phyloP scores from a whole-genome alignment of 2,329 filamentous ascomycete species.

The Fusarium nanum region DNA sequence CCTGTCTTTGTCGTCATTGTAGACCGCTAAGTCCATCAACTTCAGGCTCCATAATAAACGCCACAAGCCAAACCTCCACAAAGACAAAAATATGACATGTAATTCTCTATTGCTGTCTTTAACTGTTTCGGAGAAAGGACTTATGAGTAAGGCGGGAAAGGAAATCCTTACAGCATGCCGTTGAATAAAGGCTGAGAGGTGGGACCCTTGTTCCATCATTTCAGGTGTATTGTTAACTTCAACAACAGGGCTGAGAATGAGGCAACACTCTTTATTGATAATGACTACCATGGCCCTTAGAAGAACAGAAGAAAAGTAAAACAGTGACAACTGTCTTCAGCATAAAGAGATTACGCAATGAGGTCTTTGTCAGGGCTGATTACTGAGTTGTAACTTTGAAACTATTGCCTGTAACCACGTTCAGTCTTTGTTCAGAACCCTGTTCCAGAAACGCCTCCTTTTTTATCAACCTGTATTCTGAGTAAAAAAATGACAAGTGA shows the following conservation, averaged over 20 bases:
- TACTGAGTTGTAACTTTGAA: not conserved
- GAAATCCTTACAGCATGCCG: fast-evolving
- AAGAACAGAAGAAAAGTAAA: too few relatives aligned
- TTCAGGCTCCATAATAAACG: not conserved
- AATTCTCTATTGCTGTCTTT: not conserved
- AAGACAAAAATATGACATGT: not conserved
- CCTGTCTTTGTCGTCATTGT: not conserved
- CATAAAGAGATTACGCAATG: too few relatives aligned
- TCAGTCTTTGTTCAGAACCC: not conserved
- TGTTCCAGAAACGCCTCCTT: not conserved
- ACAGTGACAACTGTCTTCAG: too few relatives aligned
- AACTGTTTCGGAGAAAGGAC: not conserved
- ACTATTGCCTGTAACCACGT: not conserved
- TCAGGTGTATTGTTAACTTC: not conserved
- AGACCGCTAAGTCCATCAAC: not conserved
- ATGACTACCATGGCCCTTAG: not conserved
- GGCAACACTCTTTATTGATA: not conserved
- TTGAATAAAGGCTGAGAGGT: not conserved
- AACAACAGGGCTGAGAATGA: not conserved
- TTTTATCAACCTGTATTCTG: not conserved
- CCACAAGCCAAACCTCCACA: not conserved
- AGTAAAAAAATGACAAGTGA: not conserved
- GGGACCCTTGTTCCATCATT: not conserved
- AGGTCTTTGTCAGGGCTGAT: not conserved
- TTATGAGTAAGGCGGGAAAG: not conserved